These are phyloP conservation scores for Cladosporium sp. DNA, from an alignment of 2,329 filamentous ascomycete species.

Conservation along the genomic window DNA sequence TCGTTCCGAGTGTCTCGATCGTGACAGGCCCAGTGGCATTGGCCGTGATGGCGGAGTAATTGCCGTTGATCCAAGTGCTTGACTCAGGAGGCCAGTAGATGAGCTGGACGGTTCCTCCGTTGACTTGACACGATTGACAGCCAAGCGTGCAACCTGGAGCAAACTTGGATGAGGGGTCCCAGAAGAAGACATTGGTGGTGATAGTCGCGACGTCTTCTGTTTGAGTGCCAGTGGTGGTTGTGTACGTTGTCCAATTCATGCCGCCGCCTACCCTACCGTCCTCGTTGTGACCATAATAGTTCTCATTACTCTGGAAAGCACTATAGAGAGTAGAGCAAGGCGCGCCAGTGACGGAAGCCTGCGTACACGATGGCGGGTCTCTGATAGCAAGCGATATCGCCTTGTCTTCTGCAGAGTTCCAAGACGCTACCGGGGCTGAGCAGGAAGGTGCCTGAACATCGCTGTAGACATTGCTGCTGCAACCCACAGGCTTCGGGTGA, in stretches of 20 bases:
- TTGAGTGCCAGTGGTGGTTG: not conserved
- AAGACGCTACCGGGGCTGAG: not conserved
- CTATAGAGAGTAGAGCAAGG: not conserved
- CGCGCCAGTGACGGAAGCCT: not conserved
- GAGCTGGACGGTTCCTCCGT: conserved; percentile 17
- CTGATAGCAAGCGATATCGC: not conserved
- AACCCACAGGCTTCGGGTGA: not conserved
- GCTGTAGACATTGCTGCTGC: not conserved
- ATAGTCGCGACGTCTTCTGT: not conserved
- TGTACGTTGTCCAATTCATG: not conserved
- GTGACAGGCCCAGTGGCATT: not conserved
- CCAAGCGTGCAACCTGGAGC: conserved; percentile 11
- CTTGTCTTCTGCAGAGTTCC: not conserved
- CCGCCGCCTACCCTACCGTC: not conserved
- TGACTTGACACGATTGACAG: conserved; percentile 3
- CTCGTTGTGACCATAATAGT: not conserved
- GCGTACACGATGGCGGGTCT: not conserved
- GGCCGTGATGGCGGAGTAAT: not conserved
- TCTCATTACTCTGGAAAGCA: not conserved
- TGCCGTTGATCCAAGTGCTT: not conserved
- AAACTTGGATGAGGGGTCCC: not conserved
- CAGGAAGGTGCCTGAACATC: not conserved
- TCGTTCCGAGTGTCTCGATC: conserved; percentile 10
- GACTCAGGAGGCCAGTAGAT: conserved; percentile 17
- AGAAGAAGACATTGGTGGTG: not conserved